These are phyloP conservation scores for Adansonia grandidieri DNA, from an alignment of 441 rosid genomes.

Conservation along the genomic window DNA sequence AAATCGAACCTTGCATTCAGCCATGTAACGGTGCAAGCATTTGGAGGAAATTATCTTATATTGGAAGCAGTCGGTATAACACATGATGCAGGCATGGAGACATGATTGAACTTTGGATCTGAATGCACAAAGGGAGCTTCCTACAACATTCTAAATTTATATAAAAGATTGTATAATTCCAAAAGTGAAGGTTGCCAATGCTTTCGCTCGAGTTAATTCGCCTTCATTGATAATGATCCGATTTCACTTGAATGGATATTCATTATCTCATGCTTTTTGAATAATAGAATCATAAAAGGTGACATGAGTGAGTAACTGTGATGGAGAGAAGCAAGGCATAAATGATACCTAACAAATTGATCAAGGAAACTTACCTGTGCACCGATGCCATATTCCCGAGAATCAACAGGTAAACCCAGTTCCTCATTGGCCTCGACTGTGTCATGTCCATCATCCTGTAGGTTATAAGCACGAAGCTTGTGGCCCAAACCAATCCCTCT, in stretches of 20 bases:
- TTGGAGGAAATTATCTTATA: background rate
- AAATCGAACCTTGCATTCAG: constrained; percentile 21
- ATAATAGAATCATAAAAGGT: background rate
- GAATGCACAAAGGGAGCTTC: background rate
- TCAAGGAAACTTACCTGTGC: constrained; percentile 50
- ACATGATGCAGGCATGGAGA: background rate
- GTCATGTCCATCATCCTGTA: constrained; percentile 50
- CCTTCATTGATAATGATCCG: background rate
- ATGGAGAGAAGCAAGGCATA: constrained; percentile 13
- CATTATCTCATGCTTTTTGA: background rate
- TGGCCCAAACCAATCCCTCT: constrained; percentile 64
- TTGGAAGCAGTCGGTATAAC: background rate
- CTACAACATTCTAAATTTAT: background rate
- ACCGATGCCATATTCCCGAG: constrained; percentile 65
- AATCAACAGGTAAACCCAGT: constrained; percentile 56
- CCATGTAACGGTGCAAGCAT: background rate
- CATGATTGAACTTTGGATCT: background rate
- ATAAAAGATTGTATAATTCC: background rate
- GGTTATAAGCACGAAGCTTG: constrained; percentile 56
- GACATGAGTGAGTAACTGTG: background rate
- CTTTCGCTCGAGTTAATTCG: background rate
- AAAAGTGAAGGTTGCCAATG: background rate
- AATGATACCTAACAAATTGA: background rate
- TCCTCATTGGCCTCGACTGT: constrained; percentile 48
- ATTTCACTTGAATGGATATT: background rate